A percentile compares a stretch with the other conserved stretches of the same genome.
phyloP scores from a whole-genome alignment of 345 rosid species.

The Clausena lansium region DNA sequence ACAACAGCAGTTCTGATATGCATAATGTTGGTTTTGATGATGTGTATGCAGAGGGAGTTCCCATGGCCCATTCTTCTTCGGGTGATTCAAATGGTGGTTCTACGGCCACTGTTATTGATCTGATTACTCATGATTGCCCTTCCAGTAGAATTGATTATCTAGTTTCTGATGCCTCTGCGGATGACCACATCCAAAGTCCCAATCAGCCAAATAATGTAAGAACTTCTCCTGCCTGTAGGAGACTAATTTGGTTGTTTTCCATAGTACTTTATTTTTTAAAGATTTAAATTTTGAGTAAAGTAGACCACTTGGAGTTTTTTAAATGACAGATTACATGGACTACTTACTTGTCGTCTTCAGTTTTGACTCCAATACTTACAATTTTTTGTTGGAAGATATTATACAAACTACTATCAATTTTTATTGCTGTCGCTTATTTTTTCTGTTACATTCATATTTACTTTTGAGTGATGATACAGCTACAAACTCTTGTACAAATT shows the following conservation, averaged over 20 bases:
- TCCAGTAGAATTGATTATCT: constrained; percentile 15
- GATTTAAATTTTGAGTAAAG: constrained; percentile 3
- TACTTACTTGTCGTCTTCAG: background rate
- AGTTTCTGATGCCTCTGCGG: constrained; percentile 6
- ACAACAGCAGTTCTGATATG: constrained; percentile 21
- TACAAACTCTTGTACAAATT: no score
- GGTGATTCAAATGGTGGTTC: constrained; percentile 29
- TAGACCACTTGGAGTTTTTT: background rate
- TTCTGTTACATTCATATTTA: background rate
- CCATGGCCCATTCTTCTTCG: constrained; percentile 22
- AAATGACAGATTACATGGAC: background rate
- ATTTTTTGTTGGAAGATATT: background rate
- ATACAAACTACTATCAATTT: background rate
- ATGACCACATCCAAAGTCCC: constrained; percentile 23
- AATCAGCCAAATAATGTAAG: constrained; percentile 26
- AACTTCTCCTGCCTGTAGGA: constrained; percentile 4
- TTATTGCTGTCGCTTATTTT: background rate
- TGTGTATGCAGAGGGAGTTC: constrained; percentile 22
- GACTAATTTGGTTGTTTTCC: constrained; percentile 4
- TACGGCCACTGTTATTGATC: constrained; percentile 15
- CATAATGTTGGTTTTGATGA: constrained; percentile 21
- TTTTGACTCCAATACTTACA: background rate
- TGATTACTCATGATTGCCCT: constrained; percentile 10
- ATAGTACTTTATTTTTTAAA: constrained; percentile 4
- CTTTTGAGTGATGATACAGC: no score